Percentiles rank a stretch among this genome's conserved stretches.
Conservation (phyloP, 768 basidiomycete genomes). For the Phlebiopsis flavidoalba region DNA sequence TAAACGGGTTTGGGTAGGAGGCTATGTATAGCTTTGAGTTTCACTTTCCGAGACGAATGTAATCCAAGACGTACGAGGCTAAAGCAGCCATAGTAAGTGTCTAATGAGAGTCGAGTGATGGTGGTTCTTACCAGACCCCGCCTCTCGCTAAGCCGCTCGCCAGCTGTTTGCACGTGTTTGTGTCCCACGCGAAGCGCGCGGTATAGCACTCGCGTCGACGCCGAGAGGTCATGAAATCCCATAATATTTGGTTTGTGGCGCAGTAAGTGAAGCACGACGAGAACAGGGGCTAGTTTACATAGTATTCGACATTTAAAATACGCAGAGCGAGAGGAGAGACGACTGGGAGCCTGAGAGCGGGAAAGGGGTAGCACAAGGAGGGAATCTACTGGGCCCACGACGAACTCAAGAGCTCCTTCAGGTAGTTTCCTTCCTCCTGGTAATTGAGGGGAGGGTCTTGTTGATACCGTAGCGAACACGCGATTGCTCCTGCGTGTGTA, state of each 20-base stretch:
- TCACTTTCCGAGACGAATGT: not conserved
- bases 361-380: not conserved
- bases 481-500: slow-evolving; percentile 56
- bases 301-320: not conserved
- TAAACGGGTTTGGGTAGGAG: slow-evolving; percentile 64
- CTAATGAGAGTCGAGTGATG: slow-evolving; percentile 3
- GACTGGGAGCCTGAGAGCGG: not conserved
- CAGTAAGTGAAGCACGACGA: not conserved
- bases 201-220: not conserved
- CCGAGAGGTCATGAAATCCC: not conserved
- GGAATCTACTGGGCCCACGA: slow-evolving; percentile 44
- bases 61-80: slow-evolving; percentile 55
- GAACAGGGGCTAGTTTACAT: not conserved
- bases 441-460: slow-evolving; percentile 65
- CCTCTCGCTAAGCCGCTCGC: not conserved
- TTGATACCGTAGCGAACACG: slow-evolving; percentile 83
- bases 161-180: slow-evolving; percentile 4
- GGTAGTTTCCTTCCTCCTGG: slow-evolving; percentile 53
- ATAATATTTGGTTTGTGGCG: not conserved
- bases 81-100: slow-evolving; percentile 52
- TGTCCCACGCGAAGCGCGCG: not conserved
- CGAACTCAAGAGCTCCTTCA: slow-evolving; percentile 56
- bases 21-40: slow-evolving; percentile 31
- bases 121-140: not conserved
- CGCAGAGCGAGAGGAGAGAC: not conserved